Evolutionary conservation across 2,329 filamentous ascomycete species (phyloP).

Genomic region (Xylariaceae sp.): DNA sequence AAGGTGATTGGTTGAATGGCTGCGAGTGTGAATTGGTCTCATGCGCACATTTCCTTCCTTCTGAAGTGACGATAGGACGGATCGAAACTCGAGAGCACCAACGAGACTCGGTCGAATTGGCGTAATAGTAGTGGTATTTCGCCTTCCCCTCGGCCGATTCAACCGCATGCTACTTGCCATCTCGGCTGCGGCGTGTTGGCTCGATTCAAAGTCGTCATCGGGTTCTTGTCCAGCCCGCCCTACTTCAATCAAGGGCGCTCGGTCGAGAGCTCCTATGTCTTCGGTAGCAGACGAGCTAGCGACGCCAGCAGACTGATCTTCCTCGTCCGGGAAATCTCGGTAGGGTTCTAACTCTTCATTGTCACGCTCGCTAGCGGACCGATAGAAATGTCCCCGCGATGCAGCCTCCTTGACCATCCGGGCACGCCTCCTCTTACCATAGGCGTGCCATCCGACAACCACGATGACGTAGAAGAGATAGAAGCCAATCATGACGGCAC

Average conservation of each 20-base stretch:
- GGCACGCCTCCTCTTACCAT: constrained; percentile 58
- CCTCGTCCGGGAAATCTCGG: constrained; percentile 58
- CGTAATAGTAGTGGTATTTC: constrained; percentile 70
- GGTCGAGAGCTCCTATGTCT: constrained; percentile 44
- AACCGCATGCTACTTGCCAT: constrained; percentile 92
- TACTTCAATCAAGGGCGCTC: constrained; percentile 45
- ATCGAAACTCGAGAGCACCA: constrained; percentile 88
- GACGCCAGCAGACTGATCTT: constrained; percentile 35
- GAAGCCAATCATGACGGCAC: constrained; percentile 81
- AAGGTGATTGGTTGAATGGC: constrained; percentile 61
- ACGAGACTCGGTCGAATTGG: constrained; percentile 91
- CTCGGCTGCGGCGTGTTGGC: constrained; percentile 67
- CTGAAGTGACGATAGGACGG: constrained; percentile 81
- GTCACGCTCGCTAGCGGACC: constrained; percentile 43
- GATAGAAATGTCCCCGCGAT: constrained; percentile 70
- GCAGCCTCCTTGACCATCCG: constrained; percentile 64
- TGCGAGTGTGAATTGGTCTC: constrained; percentile 63
- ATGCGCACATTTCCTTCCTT: constrained; percentile 73
- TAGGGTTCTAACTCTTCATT: constrained; percentile 61
- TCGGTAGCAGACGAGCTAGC: constrained; percentile 22
- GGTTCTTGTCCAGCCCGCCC: constrained; percentile 38
- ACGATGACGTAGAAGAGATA: constrained; percentile 86
- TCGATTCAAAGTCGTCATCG: constrained; percentile 53
- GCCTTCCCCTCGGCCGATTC: constrained; percentile 60
- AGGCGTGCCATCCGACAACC: constrained; percentile 92